Evolutionary conservation across 148 eudicot species (phyloP).

Genomic region (Cornus controversa): DNA sequence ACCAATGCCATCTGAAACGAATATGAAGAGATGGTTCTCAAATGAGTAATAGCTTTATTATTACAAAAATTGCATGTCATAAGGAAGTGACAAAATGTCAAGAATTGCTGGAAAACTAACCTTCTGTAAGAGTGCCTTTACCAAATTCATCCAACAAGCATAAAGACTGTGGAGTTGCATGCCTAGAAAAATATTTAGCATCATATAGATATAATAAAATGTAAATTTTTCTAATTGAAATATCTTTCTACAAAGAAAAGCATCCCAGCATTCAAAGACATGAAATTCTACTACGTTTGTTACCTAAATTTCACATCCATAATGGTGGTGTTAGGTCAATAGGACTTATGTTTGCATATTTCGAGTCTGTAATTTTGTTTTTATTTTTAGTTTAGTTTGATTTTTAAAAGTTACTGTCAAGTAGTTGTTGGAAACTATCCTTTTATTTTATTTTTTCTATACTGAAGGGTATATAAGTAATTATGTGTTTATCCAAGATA

Average conservation of each 20-base stretch:
- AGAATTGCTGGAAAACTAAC: slow-evolving; percentile 30
- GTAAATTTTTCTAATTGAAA: not conserved
- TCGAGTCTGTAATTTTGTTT: no score
- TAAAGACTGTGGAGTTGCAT: slow-evolving; percentile 77
- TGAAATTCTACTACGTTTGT: not conserved
- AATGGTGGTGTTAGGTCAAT: no score
- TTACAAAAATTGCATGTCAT: slow-evolving; percentile 2
- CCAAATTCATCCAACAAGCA: slow-evolving; percentile 97
- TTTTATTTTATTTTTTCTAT: no score
- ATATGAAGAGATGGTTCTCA: slow-evolving; percentile 6
- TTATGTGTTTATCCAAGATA: no score
- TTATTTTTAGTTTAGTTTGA: no score
- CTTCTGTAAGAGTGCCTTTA: slow-evolving; percentile 97
- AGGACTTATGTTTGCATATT: no score
- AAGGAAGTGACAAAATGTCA: not conserved
- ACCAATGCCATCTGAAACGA: slow-evolving; percentile 90
- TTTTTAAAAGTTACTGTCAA: no score
- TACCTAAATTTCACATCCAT: not conserved
- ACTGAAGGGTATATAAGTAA: no score
- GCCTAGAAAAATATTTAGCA: slow-evolving; percentile 42
- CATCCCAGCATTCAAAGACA: not conserved
- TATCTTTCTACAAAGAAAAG: not conserved
- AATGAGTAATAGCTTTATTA: not conserved
- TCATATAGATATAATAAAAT: not conserved
- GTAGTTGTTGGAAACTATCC: no score